These are phyloP conservation scores for Adansonia gregorii DNA, from an alignment of 441 rosid species.

Conservation along the genomic window DNA sequence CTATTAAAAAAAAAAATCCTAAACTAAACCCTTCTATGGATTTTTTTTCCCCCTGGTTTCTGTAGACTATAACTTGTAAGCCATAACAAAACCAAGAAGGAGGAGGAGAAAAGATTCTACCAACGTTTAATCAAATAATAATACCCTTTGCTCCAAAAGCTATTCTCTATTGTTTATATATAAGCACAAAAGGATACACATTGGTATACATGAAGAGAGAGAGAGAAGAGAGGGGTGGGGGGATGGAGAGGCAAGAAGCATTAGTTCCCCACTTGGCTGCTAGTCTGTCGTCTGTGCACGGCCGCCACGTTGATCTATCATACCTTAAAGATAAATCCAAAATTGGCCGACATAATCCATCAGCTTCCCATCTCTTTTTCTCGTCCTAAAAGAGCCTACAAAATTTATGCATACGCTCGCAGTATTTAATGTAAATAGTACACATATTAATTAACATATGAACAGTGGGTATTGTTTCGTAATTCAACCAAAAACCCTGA, in stretches of 20 bases:
- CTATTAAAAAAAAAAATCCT: not conserved
- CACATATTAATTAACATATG: not conserved
- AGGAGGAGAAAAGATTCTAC: slow-evolving; percentile 8
- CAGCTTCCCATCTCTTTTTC: slow-evolving; percentile 26
- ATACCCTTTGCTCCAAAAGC: slow-evolving; percentile 24
- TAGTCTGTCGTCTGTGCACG: slow-evolving; percentile 47
- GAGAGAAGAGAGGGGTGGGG: not conserved
- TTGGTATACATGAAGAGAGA: not conserved
- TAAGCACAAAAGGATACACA: not conserved
- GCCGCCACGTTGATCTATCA: slow-evolving; percentile 63
- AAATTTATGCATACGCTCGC: not conserved
- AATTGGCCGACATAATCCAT: slow-evolving; percentile 60
- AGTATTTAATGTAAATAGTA: not conserved
- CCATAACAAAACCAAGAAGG: not conserved
- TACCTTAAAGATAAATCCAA: slow-evolving; percentile 44
- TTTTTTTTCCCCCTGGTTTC: not conserved
- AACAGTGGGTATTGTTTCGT: not conserved
- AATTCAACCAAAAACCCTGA: not conserved
- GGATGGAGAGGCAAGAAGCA: slow-evolving; percentile 21
- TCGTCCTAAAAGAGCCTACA: not conserved
- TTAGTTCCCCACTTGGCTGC: slow-evolving; percentile 54
- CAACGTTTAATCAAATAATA: slow-evolving; percentile 25
- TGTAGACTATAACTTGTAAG: slow-evolving; percentile 14
- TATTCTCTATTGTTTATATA: slow-evolving; percentile 26
- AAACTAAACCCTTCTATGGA: not conserved